Evolutionary conservation across 73 alveolate genomes (phyloP).

Genomic region (Uronychia setigera): DNA sequence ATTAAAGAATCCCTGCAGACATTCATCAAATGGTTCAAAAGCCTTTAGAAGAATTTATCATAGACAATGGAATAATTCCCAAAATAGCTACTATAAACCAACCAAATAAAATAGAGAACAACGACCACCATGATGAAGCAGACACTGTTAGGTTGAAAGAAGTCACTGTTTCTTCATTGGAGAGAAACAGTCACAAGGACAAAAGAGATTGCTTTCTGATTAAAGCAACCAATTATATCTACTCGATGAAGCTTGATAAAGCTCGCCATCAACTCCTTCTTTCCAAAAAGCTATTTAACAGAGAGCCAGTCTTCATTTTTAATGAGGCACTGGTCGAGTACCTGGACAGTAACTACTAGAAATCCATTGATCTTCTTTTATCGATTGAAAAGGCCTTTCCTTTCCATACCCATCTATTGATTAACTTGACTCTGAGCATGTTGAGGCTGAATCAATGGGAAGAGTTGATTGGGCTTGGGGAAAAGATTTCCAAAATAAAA

Average conservation of each 20-base stretch:
- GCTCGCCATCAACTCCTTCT: background rate
- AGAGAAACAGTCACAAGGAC: background rate
- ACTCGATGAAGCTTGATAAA: background rate
- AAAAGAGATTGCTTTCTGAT: background rate
- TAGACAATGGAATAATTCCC: background rate
- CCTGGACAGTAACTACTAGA: background rate
- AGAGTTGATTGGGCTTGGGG: background rate
- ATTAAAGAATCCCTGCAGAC: too few relatives aligned
- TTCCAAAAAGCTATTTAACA: background rate
- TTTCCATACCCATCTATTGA: background rate
- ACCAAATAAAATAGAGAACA: background rate
- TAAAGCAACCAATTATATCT: background rate
- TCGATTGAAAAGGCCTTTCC: background rate
- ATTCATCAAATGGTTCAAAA: background rate
- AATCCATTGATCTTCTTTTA: background rate
- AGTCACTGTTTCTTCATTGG: too few relatives aligned
- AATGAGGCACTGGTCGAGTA: background rate
- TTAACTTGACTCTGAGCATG: background rate
- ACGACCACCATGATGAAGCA: background rate
- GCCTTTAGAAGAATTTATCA: background rate
- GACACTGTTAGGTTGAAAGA: too few relatives aligned
- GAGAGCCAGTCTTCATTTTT: background rate
- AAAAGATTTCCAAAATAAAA: background rate
- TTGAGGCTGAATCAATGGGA: background rate
- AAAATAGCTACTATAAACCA: background rate